These are phyloP conservation scores for Physocladia obscura DNA, from an alignment of 192 early-diverging fungal genomes.

Conservation along the genomic window DNA sequence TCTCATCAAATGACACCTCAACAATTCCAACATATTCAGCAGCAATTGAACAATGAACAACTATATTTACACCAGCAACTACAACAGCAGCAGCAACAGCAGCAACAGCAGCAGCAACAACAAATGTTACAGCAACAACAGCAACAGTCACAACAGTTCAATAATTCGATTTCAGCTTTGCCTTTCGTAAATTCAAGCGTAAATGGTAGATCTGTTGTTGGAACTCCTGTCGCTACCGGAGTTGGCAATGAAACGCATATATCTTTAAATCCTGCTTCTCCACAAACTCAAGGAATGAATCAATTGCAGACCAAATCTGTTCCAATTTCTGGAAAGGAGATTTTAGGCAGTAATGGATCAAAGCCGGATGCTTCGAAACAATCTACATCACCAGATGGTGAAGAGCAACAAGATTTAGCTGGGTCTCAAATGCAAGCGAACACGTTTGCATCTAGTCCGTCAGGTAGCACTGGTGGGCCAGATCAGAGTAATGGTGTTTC, in stretches of 20 bases:
- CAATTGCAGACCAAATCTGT: background rate
- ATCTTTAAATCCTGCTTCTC: background rate
- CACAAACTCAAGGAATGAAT: background rate
- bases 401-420: background rate
- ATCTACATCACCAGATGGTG: background rate
- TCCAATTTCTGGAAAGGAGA: background rate
- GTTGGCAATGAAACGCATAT: background rate
- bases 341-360: background rate
- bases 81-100: background rate
- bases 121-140: too few relatives aligned
- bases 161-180: background rate
- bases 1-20: conserved; percentile 3
- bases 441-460: background rate
- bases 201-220: background rate
- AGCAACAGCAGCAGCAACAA: conserved; percentile 17
- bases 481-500: background rate
- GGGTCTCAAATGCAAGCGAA: background rate
- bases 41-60: conserved; percentile 21
- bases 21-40: conserved; percentile 18
- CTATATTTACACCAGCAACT: conserved; percentile 2
- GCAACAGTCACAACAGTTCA: too few relatives aligned
- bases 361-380: background rate
- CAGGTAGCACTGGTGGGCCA: background rate
- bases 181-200: background rate
- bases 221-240: background rate